These are phyloP conservation scores for Stachybotrys echinatus DNA, from an alignment of 2,329 filamentous ascomycete genomes.

Conservation along the genomic window DNA sequence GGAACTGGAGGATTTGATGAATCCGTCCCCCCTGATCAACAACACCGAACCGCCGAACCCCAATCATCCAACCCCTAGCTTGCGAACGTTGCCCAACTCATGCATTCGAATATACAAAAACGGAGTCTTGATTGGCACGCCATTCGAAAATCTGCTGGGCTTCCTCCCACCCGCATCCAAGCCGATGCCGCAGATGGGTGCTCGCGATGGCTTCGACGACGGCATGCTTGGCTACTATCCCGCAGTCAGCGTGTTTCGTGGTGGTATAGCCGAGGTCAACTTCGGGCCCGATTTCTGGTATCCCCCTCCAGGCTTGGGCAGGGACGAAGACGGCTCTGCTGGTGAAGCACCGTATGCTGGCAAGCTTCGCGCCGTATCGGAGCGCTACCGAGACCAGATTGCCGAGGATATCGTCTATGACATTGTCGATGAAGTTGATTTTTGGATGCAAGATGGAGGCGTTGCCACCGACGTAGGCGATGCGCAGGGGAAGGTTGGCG, in stretches of 20 bases:
- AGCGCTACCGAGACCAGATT: conserved; percentile 88
- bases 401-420: conserved; percentile 92
- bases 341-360: conserved; percentile 11
- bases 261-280: conserved; percentile 86
- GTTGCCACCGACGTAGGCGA: conserved; percentile 41
- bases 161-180: conserved; percentile 89
- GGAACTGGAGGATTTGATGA: conserved; percentile 80
- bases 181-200: conserved; percentile 65
- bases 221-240: conserved; percentile 95
- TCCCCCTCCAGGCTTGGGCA: conserved; percentile 59
- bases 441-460: conserved; percentile 67
- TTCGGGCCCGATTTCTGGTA: conserved; percentile 93
- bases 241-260: conserved; percentile 85
- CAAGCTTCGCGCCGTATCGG: conserved; percentile 58
- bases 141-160: conserved; percentile 81
- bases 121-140: conserved; percentile 75
- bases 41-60: conserved; percentile 56
- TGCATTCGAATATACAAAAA: conserved; percentile 92
- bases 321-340: conserved; percentile 33
- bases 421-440: conserved; percentile 90
- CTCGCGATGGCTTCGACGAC: conserved; percentile 84
- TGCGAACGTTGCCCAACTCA: conserved; percentile 82
- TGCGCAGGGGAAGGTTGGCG: conserved; percentile 38
- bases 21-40: conserved; percentile 50
- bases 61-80: conserved; percentile 66